These are phyloP conservation scores for Solidago caesia DNA, from an alignment of 129 eudicot species.

Conservation along the genomic window DNA sequence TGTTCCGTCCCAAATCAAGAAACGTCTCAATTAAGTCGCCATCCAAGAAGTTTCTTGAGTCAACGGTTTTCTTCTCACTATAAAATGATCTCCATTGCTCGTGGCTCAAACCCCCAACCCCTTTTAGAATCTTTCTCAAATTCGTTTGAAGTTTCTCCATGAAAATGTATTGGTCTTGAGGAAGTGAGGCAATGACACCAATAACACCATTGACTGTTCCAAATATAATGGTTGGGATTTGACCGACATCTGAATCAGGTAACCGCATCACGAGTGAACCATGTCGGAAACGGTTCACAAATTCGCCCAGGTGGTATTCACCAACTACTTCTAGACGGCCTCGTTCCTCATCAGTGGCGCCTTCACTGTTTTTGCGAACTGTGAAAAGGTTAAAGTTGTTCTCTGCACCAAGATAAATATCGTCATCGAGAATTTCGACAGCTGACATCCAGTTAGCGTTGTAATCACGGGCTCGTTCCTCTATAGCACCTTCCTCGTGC, in stretches of 20 bases:
- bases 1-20: conserved; percentile 70
- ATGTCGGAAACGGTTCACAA: conserved; percentile 80
- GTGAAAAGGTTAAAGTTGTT: conserved; percentile 88
- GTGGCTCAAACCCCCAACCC: conserved; percentile 93
- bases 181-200: conserved; percentile 95
- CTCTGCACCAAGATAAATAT: conserved; percentile 89
- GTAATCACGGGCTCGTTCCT: conserved; percentile 98
- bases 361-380: conserved; percentile 92
- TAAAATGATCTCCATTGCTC: conserved; percentile 97
- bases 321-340: conserved; percentile 94
- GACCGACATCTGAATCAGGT: conserved; percentile 91
- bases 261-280: conserved; percentile 95
- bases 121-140: conserved; percentile 81
- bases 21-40: conserved; percentile 97
- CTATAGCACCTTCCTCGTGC: conserved; percentile 99
- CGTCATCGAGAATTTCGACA: conserved; percentile 89
- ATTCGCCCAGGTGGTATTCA: conserved; percentile 94
- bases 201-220: conserved; percentile 94
- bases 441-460: conserved; percentile 99
- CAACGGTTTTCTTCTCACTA: conserved; percentile 90
- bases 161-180: conserved; percentile 73
- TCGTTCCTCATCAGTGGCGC: conserved; percentile 96
- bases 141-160: conserved; percentile 84
- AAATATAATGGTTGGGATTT: conserved; percentile 78
- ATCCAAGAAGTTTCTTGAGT: conserved; percentile 77